Base-by-base conservation (phyloP, 169 alveolate species). In the Toxoplasma gondii region DNA sequence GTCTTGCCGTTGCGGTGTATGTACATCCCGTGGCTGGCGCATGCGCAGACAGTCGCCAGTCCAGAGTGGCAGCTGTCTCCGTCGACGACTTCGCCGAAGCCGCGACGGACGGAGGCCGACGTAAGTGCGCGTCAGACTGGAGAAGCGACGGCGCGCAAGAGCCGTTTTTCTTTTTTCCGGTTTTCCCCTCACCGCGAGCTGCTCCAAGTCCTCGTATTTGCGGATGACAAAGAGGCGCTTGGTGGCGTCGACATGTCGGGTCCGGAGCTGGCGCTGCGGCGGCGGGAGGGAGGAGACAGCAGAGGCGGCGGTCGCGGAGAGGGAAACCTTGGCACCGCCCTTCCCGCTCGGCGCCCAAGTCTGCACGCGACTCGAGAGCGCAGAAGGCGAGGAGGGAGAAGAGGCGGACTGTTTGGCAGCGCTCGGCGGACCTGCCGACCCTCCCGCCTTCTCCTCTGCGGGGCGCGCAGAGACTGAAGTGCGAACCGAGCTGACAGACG, bases 171-270 rank as follows among this genome's bases (percentile, higher is more conserved):
- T 49, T 49, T 12, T 49, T 12, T 49, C 12, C 74, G 22, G 43
- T 31, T 12, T 7, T 83, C 34, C 43, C 70, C 94, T 44, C n/a
- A 91, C 94, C 16, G 94, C 94, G 19, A 91, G 94, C 34, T 69
- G 78, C 64, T 91, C 94, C 22, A 91, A n/a, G 53, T 91, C 94
- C 38, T 91, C 64, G 43, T 39, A 41, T 29, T 36, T 17, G 58
- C 94, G 83, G 45, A 91, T 83, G 38, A 91, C 53, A 29, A 74
- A 80, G 10, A 91, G 80, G 34, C 54, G 74, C 80, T 91, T 91
- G n/a, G 94, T n/a, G 88, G 88, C 94, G 44, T 91, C 94, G 41
- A 91, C 94, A 5, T 88, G 91, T 36, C 94, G 41, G 7, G 94
- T 44, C 22, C 94, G 88, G 34, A 91, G 90, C 38, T 91, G 94